Evolutionary conservation across 768 basidiomycete species (phyloP), one percentile per base, ranked within the genome.

Genomic region (Agrocybe pediades): DNA sequence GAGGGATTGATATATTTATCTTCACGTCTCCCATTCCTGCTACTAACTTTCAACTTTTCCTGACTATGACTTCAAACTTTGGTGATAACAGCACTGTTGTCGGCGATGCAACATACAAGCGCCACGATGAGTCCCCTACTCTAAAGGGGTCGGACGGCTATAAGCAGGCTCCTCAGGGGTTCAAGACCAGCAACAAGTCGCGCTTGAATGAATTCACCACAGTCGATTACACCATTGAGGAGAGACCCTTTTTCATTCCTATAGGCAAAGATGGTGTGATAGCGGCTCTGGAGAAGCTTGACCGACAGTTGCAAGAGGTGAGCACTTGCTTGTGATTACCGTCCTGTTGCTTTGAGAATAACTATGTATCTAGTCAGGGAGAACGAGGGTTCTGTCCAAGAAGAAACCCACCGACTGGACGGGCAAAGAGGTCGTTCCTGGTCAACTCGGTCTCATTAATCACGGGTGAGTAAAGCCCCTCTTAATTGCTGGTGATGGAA

Each of bases 341-440:
- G 42, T 23, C 15, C 2, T 43, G 41, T 27, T 41, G 25, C 49
- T 60, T 51, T 23, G 39, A 42, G 19, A 23, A 39, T 33, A 41
- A 16, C 27, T 42, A 42, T 26, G n/a, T 20, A 48, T 45, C 44
- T 23, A 39, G 88, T 72, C 80, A n/a, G 82, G 83, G 17, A 70
- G 84, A 41, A 74, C 55, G 25, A 77, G 71, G 41, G 65, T 92
- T 8, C 66, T 92, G 24, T 91, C 89, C 5, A 79, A 73, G 61
- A 92, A 92, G 74, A 77, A 29, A 1, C 90, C 89, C 9, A 80
- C 83, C 3, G 76, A 79, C 51, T 90, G 90, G 88, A 78, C 81
- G 44, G 89, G 90, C 11, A 74, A 70, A 47, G 87, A 92, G 68
- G 80, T 92, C 43, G 75, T 76, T 25, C 92, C 90, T 2, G 91